Percentiles rank a stretch among this genome's conserved stretches.
phyloP scores from a whole-genome alignment of 2,329 filamentous ascomycete species.

The Ustulina deusta region DNA sequence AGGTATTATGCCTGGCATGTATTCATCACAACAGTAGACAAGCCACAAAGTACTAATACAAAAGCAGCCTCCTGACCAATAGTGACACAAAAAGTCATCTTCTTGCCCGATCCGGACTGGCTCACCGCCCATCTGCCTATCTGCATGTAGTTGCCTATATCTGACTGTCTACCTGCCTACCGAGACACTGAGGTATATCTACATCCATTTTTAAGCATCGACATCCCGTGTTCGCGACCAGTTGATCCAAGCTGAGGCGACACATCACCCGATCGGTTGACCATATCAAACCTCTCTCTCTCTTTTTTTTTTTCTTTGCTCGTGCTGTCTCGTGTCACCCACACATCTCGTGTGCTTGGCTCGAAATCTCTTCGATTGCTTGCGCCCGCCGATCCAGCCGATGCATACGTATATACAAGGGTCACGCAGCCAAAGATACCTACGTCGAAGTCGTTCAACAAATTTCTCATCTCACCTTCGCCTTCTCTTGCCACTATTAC shows the following conservation, averaged over 20 bases:
- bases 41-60: slow-evolving; percentile 32
- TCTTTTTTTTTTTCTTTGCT: background rate
- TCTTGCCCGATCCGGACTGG: background rate
- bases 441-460: slow-evolving; percentile 8
- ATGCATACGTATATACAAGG: slow-evolving; percentile 1
- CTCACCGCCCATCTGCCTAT: slow-evolving; percentile 25
- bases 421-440: slow-evolving; percentile 13
- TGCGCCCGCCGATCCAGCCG: slow-evolving; percentile 8
- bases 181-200: slow-evolving; percentile 10
- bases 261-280: slow-evolving; percentile 25
- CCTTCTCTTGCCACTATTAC: slow-evolving; percentile 28
- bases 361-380: slow-evolving; percentile 2
- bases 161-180: background rate
- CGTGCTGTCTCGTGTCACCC: slow-evolving; percentile 28
- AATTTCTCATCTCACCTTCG: slow-evolving; percentile 20
- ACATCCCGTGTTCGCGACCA: slow-evolving; percentile 4
- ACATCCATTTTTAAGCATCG: background rate
- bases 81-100: slow-evolving; percentile 9
- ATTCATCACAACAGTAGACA: background rate
- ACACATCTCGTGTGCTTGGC: slow-evolving; percentile 12
- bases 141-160: background rate
- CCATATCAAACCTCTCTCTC: background rate
- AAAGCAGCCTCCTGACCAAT: slow-evolving; percentile 3
- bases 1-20: background rate
- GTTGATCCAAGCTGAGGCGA: slow-evolving; percentile 20